Base-by-base conservation (phyloP, 441 rosid genomes). In the Dalechampia spathulata region DNA sequence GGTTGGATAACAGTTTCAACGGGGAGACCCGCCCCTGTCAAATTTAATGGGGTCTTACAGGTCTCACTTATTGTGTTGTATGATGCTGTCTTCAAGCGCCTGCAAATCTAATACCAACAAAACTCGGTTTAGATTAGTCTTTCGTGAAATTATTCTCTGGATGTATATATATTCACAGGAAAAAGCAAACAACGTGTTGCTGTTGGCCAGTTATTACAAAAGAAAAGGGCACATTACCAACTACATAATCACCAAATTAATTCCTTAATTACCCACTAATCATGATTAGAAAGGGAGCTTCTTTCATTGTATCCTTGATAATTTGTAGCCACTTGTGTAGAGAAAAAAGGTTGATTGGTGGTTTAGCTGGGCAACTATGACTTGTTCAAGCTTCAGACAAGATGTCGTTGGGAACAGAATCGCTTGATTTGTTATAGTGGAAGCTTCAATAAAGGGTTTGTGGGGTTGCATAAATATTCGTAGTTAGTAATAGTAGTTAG, bases 271-370 rank as follows among this genome's bases (percentile, higher is more conserved):
- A 44, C 22, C 52, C 52, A 40, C 34, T 53, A 49, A 38, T 7
- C 27, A 48, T 17, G 17, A 58, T 58, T 11, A 41, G 42, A 51
- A 37, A 42, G 28, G 17, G 8, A 40, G 57, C 17, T 15, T 48
- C 43, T 41, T 6, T 43, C 43, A 30, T 15, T 44, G 13, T 52
- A 38, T 23, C n/a, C 22, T n/a, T 30, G 22, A 27, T 36, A 64
- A 66, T 46, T 52, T 68, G 66, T 38, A 27, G 63, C 69, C 74
- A 67, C 65, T 60, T 65, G 10, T 44, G 50, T 59, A 61, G 39
- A 36, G 15, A 41, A 20, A 15, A 2, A 27, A 53, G 30, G 11
- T 8, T n/a, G 45, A 17, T 17, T n/a, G n/a, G 7, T 7, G 34
- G 41, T 51, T 51, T 53, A 5, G 60, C 60, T 58, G 56, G 62